Percentiles rank a stretch among this genome's conserved stretches.
Conservation (phyloP, 805 yeast species). For the Gaillardinia entomophila region DNA sequence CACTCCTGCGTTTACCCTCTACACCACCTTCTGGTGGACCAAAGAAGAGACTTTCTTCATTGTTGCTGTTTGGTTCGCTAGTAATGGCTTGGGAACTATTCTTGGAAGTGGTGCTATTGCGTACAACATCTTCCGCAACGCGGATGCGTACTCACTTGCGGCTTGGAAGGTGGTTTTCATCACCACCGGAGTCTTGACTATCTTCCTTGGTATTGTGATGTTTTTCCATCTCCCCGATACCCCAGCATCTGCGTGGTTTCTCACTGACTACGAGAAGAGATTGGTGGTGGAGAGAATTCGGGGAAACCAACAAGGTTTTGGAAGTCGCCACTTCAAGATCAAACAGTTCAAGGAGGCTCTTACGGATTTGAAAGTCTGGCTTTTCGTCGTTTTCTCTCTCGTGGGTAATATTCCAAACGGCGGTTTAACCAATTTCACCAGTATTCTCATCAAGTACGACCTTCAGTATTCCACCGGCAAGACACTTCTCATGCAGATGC, state of each 20-base stretch:
- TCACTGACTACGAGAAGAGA: constrained; percentile 5
- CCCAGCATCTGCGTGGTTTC: constrained; percentile 10
- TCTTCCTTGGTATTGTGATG: constrained; percentile 13
- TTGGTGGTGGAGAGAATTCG: constrained; percentile 8
- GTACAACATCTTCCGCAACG: constrained; percentile 42
- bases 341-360: too few relatives aligned
- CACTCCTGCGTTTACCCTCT: constrained; percentile 51
- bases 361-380: too few relatives aligned
- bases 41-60: constrained; percentile 31
- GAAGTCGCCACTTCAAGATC: too few relatives aligned
- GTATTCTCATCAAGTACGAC: constrained; percentile 22
- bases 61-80: constrained; percentile 31
- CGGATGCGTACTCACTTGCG: constrained; percentile 31
- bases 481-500: constrained; percentile 42
- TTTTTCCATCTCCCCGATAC: constrained; percentile 10
- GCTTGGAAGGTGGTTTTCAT: constrained; percentile 61
- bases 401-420: constrained; percentile 31
- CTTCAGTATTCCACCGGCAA: too few relatives aligned
- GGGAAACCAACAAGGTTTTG: constrained; percentile 37
- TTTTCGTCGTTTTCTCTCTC: too few relatives aligned
- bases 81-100: constrained; percentile 33
- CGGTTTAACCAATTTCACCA: constrained; percentile 30
- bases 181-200: constrained; percentile 54
- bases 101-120: constrained; percentile 48
- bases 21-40: constrained; percentile 57